phyloP scores from a whole-genome alignment of 73 alveolate genomes.

The Uronychia setigera region DNA sequence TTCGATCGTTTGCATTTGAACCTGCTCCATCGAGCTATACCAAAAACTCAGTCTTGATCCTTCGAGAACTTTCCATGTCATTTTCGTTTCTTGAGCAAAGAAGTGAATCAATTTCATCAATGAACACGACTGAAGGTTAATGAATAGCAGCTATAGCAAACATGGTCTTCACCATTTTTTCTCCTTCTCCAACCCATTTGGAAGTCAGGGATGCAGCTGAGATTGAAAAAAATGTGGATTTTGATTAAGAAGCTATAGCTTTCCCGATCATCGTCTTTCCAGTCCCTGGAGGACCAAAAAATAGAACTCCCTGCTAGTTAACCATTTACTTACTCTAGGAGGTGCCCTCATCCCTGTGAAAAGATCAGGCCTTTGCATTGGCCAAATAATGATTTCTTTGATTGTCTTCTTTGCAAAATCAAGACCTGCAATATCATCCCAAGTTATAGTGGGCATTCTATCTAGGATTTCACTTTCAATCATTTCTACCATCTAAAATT shows the following conservation, averaged over 20 bases:
- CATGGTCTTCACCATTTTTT: constrained; percentile 94
- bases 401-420: constrained; percentile 93
- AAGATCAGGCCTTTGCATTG: constrained; percentile 97
- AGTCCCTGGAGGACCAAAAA: constrained; percentile 99
- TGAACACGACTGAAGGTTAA: constrained; percentile 96
- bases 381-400: constrained; percentile 96
- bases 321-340: constrained; percentile 72
- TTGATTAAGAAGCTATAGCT: constrained; percentile 97
- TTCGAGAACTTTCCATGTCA: constrained; percentile 96
- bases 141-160: constrained; percentile 91
- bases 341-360: constrained; percentile 98
- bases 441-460: constrained; percentile 79
- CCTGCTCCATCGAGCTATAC: constrained; percentile 81
- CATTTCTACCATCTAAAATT: constrained; percentile 84
- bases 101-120: constrained; percentile 99
- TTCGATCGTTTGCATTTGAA: constrained; percentile 43
- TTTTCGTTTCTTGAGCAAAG: constrained; percentile 92
- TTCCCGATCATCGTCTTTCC: constrained; percentile 99
- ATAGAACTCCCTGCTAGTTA: constrained; percentile 69
- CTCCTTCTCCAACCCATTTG: constrained; percentile 99
- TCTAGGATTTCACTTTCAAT: constrained; percentile 95
- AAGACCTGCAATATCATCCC: constrained; percentile 99
- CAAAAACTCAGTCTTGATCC: constrained; percentile 98
- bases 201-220: constrained; percentile 97
- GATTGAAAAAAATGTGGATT: constrained; percentile 94